Conservation (phyloP, 352 stramenopile genomes). For the Hyaloperonospora brassicae region DNA sequence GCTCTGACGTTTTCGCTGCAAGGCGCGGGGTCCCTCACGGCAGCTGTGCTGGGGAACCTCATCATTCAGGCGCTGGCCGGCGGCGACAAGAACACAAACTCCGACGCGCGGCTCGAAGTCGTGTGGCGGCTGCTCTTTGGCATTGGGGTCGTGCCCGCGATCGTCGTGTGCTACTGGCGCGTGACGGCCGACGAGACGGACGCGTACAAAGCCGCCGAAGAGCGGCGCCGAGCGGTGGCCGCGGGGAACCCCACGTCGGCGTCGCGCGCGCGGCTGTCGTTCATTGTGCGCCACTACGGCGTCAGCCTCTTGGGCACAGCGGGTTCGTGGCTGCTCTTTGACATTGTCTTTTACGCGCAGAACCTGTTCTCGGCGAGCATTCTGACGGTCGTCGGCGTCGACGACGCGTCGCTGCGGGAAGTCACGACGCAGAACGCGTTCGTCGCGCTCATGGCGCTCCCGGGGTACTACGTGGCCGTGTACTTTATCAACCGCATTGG, state of each 20-base stretch:
- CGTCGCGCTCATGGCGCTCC: slow-evolving; percentile 61
- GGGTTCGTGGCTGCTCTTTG: slow-evolving; percentile 80
- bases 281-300: slow-evolving; percentile 50
- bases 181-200: slow-evolving; percentile 52
- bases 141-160: slow-evolving; percentile 48
- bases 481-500: slow-evolving; percentile 67
- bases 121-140: slow-evolving; percentile 64
- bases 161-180: slow-evolving; percentile 61
- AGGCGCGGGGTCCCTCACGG: slow-evolving; percentile 47
- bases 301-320: slow-evolving; percentile 52
- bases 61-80: slow-evolving; percentile 43
- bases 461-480: slow-evolving; percentile 74
- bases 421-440: slow-evolving; percentile 55
- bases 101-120: slow-evolving; percentile 36
- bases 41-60: slow-evolving; percentile 55
- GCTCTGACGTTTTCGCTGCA: slow-evolving; percentile 63
- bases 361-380: slow-evolving; percentile 75
- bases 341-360: slow-evolving; percentile 77
- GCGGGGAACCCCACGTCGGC: slow-evolving; percentile 3
- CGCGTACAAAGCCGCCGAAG: slow-evolving; percentile 31
- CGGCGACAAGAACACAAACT: slow-evolving; percentile 31
- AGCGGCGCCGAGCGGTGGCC: slow-evolving; percentile 13
- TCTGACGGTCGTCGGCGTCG: slow-evolving; percentile 46
- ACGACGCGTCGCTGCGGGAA: slow-evolving; percentile 38
- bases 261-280: slow-evolving; percentile 15